A percentile compares a stretch with the other conserved stretches of the same genome.
Conservation (phyloP, 31 red algal genomes). For the Porphyra umbilicalis region DNA sequence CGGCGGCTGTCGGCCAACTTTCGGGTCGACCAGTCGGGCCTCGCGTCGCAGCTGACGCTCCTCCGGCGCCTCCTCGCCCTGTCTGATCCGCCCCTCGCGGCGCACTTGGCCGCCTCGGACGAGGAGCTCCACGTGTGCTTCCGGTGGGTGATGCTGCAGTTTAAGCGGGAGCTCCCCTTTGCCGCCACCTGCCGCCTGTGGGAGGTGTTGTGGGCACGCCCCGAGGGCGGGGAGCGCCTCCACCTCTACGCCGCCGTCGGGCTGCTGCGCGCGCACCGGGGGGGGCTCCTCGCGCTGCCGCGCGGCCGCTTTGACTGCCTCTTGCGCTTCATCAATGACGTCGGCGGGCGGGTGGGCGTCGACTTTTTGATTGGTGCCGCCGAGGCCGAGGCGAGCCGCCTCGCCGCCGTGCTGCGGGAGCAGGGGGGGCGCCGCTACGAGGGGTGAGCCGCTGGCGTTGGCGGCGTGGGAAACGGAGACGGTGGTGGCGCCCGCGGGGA, state of each 20-base stretch:
- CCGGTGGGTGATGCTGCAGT: conserved; percentile 77
- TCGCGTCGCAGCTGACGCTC: conserved; percentile 43
- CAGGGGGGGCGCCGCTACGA: background rate
- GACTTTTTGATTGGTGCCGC: conserved; percentile 13
- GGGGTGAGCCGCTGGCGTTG: background rate
- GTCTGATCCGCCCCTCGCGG: conserved; percentile 36
- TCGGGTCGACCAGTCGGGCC: conserved; percentile 63
- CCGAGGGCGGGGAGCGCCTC: conserved; percentile 41
- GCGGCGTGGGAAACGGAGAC: too few species aligned
- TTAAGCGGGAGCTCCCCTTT: conserved; percentile 78
- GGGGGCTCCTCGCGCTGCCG: conserved; percentile 22
- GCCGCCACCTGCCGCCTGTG: conserved; percentile 43
- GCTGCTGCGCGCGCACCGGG: conserved; percentile 67
- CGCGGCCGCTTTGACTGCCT: conserved; percentile 51
- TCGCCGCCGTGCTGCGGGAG: background rate
- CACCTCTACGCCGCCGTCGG: conserved; percentile 71
- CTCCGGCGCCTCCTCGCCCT: conserved; percentile 23
- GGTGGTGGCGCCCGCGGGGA: too few species aligned
- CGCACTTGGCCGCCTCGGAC: conserved; percentile 36
- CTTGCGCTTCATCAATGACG: conserved; percentile 69
- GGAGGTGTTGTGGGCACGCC: conserved; percentile 71
- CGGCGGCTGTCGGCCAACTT: conserved; percentile 56
- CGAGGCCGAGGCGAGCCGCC: background rate
- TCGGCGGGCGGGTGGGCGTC: conserved; percentile 68
- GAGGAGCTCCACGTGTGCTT: conserved; percentile 68